A percentile compares a stretch with the other conserved stretches of the same genome.
phyloP scores from a whole-genome alignment of 2,329 filamentous ascomycete genomes.

The Xylaria polymorpha region DNA sequence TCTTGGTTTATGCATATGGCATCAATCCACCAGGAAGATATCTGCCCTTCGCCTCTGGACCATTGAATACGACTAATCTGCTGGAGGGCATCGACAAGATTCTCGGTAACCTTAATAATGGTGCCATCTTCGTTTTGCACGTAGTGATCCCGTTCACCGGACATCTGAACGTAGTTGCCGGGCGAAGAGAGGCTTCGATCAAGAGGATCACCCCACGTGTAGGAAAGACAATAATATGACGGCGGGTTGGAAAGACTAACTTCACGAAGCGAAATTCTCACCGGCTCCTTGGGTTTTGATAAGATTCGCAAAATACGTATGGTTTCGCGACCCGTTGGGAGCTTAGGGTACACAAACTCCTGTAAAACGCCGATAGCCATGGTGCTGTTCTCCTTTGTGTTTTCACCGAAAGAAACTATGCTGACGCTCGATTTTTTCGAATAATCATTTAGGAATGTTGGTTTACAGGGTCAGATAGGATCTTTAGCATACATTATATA shows the following conservation, averaged over 20 bases:
- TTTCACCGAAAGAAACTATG: neutral
- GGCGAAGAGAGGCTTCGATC: conserved; percentile 23
- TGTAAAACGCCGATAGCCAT: neutral
- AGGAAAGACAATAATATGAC: conserved; percentile 17
- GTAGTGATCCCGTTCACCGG: conserved; percentile 2
- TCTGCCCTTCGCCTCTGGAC: neutral
- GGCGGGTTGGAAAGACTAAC: neutral
- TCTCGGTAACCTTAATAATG: conserved; percentile 9
- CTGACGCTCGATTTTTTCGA: neutral
- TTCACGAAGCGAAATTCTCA: conserved; percentile 8
- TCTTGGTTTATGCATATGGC: conserved; percentile 21
- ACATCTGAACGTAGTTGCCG: neutral
- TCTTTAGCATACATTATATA: neutral
- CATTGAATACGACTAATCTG: conserved; percentile 7
- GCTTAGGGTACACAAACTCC: conserved; percentile 3
- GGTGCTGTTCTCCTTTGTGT: neutral
- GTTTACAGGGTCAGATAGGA: neutral
- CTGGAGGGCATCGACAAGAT: conserved; percentile 21
- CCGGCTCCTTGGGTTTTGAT: neutral
- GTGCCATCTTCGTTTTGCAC: conserved; percentile 13
- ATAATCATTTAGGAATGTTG: neutral
- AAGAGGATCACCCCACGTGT: conserved; percentile 30
- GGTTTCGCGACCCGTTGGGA: neutral
- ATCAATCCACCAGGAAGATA: conserved; percentile 28
- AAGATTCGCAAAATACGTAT: conserved; percentile 6